Conservation (phyloP, 2,329 filamentous ascomycete species). For the Aureobasidium sp. region DNA sequence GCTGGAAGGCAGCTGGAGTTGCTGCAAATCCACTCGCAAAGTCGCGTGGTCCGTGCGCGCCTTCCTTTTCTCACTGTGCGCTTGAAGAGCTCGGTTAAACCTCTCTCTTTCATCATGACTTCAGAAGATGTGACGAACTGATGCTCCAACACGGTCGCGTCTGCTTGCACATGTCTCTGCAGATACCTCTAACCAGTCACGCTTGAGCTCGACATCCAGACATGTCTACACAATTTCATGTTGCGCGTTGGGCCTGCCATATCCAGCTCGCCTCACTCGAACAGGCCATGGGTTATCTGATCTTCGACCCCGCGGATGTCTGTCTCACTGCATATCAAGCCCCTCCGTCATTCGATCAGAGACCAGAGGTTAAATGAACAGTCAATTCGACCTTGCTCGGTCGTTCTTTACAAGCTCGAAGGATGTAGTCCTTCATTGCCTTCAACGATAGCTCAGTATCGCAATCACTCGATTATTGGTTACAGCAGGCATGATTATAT, state of each 20-base stretch:
- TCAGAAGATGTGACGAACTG: not conserved
- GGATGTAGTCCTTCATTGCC: not conserved
- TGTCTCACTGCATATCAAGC: not conserved
- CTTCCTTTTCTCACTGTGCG: not conserved
- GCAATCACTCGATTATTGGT: not conserved
- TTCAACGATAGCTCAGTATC: not conserved
- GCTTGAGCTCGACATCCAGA: not conserved
- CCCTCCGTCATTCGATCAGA: not conserved
- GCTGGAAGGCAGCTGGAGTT: not conserved
- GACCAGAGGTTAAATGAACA: not conserved
- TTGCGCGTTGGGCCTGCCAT: not conserved
- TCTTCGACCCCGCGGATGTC: not conserved
- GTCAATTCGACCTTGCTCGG: not conserved
- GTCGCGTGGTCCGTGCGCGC: not conserved
- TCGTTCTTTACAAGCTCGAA: not conserved
- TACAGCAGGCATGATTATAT: not conserved
- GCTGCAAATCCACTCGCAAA: not conserved
- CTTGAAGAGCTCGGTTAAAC: not conserved
- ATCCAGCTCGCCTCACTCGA: not conserved
- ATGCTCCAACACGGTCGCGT: not conserved
- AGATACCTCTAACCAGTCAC: not conserved
- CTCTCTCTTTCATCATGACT: not conserved
- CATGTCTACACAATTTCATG: not conserved
- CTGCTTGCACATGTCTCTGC: not conserved
- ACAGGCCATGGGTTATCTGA: not conserved